phyloP scores from a whole-genome alignment of 106 monocot species.

The Cymbidium sinense region DNA sequence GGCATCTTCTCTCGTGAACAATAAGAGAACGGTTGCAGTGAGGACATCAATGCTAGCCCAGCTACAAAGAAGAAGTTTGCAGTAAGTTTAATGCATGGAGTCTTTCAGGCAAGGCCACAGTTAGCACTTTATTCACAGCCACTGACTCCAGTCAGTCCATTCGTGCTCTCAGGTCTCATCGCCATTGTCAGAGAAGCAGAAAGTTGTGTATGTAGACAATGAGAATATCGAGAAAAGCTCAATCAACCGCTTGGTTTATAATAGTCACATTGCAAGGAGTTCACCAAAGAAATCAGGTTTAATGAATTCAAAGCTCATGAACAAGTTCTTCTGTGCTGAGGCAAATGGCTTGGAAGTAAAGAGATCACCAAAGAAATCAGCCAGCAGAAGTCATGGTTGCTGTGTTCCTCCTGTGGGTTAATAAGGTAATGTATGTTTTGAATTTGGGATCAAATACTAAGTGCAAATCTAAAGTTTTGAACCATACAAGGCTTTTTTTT shows the following conservation, averaged over 20 bases:
- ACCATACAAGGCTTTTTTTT: background rate
- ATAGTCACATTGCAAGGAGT: background rate
- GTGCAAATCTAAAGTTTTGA: background rate
- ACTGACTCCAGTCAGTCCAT: background rate
- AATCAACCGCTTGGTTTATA: background rate
- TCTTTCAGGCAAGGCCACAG: background rate
- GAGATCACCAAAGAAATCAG: background rate
- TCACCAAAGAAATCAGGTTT: background rate
- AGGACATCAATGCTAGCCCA: background rate
- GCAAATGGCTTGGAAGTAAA: background rate
- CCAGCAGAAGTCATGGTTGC: background rate
- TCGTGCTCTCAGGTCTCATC: conserved; percentile 4
- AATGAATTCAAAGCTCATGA: background rate
- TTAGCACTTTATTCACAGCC: background rate
- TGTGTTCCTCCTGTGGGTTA: conserved; percentile 1
- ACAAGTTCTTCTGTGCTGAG: background rate
- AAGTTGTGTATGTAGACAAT: background rate
- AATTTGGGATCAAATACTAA: background rate
- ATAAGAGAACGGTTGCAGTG: background rate
- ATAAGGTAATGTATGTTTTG: background rate
- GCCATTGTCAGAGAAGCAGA: conserved; percentile 1
- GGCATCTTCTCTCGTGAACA: background rate
- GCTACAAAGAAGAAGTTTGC: background rate
- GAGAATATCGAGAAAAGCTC: background rate
- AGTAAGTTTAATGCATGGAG: background rate